Conservation (phyloP, 768 basidiomycete species). For the Zangia roseola region DNA sequence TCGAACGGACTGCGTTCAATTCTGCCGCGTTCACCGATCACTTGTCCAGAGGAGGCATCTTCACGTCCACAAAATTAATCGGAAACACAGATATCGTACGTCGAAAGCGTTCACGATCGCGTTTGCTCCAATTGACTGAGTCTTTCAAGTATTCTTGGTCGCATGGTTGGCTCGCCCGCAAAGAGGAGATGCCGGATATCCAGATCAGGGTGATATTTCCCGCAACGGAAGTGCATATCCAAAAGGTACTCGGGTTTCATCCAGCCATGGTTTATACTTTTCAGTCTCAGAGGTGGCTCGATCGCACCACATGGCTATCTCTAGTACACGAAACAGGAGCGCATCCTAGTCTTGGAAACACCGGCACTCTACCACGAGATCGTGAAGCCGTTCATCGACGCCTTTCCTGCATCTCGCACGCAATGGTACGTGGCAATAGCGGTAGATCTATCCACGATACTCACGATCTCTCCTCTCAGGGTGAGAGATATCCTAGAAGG, state of each 20-base stretch:
- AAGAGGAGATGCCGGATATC: conserved; percentile 52
- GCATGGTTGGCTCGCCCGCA: conserved; percentile 63
- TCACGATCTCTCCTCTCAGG: conserved; percentile 26
- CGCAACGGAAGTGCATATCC: conserved; percentile 86
- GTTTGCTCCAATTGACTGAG: too few species aligned
- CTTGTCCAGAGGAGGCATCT: conserved; percentile 35
- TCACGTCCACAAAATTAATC: conserved; percentile 48
- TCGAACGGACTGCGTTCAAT: conserved; percentile 71
- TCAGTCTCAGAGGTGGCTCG: not conserved
- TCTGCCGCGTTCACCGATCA: conserved; percentile 36
- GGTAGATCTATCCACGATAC: too few species aligned
- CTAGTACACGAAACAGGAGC: conserved; percentile 75
- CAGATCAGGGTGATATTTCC: conserved; percentile 86
- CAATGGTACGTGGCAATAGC: conserved; percentile 80
- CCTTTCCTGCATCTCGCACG: conserved; percentile 73
- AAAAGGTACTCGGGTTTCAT: conserved; percentile 42
- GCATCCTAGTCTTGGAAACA: conserved; percentile 78
- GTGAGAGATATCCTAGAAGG: conserved; percentile 82
- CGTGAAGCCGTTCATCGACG: conserved; percentile 75
- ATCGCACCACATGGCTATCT: too few species aligned
- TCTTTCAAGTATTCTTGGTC: conserved; percentile 91
- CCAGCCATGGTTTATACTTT: not conserved
- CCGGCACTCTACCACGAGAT: conserved; percentile 67
- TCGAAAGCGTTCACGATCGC: conserved; percentile 2
- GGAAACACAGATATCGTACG: conserved; percentile 70